Percentiles rank a stretch among this genome's conserved stretches.
These are phyloP conservation scores for Geotrichum ghanense DNA, from an alignment of 805 yeast genomes.

Conservation along the genomic window DNA sequence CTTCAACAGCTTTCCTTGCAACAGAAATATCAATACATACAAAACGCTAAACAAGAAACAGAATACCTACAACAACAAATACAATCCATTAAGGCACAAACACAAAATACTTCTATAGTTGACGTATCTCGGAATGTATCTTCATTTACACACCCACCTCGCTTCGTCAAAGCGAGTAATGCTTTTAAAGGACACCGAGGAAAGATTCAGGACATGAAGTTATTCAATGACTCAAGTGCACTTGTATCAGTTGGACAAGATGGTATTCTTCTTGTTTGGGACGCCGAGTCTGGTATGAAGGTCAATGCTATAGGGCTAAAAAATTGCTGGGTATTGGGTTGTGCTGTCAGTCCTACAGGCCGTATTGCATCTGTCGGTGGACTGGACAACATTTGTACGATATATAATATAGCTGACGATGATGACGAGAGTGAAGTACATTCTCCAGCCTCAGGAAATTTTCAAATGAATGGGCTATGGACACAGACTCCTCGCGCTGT, in stretches of 20 bases:
- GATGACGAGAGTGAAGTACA: slow-evolving; percentile 10
- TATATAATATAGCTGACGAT: slow-evolving; percentile 33
- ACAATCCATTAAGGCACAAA: neutral
- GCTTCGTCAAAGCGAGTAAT: neutral
- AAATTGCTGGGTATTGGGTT: slow-evolving; percentile 67
- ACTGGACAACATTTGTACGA: slow-evolving; percentile 63
- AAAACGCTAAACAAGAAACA: neutral
- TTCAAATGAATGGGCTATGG: slow-evolving; percentile 20
- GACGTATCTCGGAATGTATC: neutral
- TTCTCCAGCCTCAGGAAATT: slow-evolving; percentile 11
- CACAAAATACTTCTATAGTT: neutral
- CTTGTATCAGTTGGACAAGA: slow-evolving; percentile 75
- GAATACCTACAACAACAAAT: neutral
- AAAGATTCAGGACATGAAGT: slow-evolving; percentile 56
- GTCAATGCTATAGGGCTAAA: slow-evolving; percentile 59
- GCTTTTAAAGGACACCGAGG: slow-evolving; percentile 52
- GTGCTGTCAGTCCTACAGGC: slow-evolving; percentile 62
- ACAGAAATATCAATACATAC: neutral
- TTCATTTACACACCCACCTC: neutral
- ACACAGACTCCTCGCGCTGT: slow-evolving; percentile 35
- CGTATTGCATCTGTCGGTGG: slow-evolving; percentile 71
- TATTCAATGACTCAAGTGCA: slow-evolving; percentile 53
- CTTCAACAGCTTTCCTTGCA: neutral
- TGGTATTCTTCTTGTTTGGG: slow-evolving; percentile 80
- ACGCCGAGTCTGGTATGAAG: slow-evolving; percentile 59